A percentile compares a stretch with the other conserved stretches of the same genome.
Evolutionary conservation across 2,329 filamentous ascomycete species (phyloP).

Genomic region (Arthrobotrys sinensis): DNA sequence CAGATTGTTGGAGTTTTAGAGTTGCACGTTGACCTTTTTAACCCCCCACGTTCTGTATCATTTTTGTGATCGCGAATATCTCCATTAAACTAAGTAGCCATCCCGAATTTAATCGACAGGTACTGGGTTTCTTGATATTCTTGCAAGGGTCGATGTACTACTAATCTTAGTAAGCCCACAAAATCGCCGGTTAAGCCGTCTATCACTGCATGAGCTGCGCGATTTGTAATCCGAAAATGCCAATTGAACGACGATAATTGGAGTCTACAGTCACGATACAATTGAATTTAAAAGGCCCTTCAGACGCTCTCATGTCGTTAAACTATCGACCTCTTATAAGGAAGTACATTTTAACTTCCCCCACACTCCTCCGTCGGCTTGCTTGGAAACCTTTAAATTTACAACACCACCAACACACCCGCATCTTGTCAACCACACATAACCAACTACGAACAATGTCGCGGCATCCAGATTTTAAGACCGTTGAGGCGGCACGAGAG

Average conservation of each 20-base stretch:
- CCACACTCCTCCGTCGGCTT: conserved; percentile 18
- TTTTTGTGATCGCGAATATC: too few species aligned
- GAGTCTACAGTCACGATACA: not conserved
- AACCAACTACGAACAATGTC: conserved; percentile 19
- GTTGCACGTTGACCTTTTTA: not conserved
- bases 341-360: conserved; percentile 15
- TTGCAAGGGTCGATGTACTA: conserved; percentile 4
- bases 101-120: too few species aligned
- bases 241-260: not conserved
- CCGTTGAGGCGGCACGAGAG: conserved; percentile 77
- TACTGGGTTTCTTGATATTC: not conserved
- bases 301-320: not conserved
- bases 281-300: conserved; percentile 14
- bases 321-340: conserved; percentile 11
- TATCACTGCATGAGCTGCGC: conserved; percentile 33
- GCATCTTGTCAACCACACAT: not conserved
- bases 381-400: conserved; percentile 17
- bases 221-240: conserved; percentile 48
- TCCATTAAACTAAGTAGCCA: too few species aligned
- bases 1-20: conserved; percentile 5
- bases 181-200: not conserved
- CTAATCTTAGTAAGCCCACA: conserved; percentile 28
- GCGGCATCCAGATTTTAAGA: conserved; percentile 82
- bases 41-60: not conserved
- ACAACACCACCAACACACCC: conserved; percentile 15